These are phyloP conservation scores for Pseudocercospora fuligena DNA, from an alignment of 2,329 filamentous ascomycete genomes.

Conservation along the genomic window DNA sequence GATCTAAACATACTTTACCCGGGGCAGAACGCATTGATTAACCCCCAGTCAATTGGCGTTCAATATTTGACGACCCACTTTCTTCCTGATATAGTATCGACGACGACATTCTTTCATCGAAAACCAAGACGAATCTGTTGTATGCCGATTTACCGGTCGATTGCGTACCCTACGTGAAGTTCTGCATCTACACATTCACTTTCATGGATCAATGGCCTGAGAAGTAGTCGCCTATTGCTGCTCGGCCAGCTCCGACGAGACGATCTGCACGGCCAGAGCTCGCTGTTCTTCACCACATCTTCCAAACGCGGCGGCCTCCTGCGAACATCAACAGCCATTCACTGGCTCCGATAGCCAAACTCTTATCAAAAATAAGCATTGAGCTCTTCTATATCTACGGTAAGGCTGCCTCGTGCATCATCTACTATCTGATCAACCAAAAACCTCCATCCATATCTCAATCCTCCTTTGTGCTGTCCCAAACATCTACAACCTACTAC, in stretches of 20 bases:
- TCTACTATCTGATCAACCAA: background rate
- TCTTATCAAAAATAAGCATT: conserved; percentile 8
- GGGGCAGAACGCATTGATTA: background rate
- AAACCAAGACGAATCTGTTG: background rate
- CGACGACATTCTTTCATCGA: background rate
- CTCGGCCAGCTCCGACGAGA: conserved; percentile 2
- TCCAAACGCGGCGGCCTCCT: conserved; percentile 7
- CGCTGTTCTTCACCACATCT: conserved; percentile 1
- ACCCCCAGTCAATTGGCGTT: background rate
- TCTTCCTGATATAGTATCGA: background rate
- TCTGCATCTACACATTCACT: background rate
- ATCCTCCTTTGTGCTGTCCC: conserved; percentile 1
- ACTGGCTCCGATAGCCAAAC: conserved; percentile 15
- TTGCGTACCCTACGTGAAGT: background rate
- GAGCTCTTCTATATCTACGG: conserved; percentile 9
- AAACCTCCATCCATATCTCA: background rate
- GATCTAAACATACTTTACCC: background rate
- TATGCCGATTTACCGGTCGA: background rate
- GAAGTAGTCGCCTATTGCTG: background rate
- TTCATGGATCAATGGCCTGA: conserved; percentile 3
- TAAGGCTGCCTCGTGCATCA: conserved; percentile 11
- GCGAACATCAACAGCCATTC: conserved; percentile 3
- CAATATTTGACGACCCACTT: background rate
- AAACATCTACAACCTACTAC: background rate
- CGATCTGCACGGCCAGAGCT: background rate